Conservation (phyloP, 208 protist genomes). For the Paratrypanosoma confusum region DNA sequence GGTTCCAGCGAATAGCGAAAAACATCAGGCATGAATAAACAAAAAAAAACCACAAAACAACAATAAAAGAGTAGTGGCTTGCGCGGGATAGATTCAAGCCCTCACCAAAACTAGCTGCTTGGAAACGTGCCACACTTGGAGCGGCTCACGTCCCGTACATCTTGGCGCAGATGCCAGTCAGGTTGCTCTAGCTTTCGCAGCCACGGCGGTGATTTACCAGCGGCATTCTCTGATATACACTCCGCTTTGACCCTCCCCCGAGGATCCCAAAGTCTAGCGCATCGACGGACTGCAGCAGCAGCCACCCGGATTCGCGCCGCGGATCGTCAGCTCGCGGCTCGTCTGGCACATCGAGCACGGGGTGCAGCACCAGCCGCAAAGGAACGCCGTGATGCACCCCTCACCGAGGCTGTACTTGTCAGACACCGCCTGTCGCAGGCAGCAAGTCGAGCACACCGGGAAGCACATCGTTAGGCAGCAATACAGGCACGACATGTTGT, state of each 20-base stretch:
- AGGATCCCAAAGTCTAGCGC: too few species aligned
- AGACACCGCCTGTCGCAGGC: slow-evolving; percentile 4
- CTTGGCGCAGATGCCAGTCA: too few species aligned
- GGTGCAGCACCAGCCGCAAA: background rate
- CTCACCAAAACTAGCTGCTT: too few species aligned
- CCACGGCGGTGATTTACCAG: too few species aligned
- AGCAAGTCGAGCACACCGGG: background rate
- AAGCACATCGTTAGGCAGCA: slow-evolving; percentile 1
- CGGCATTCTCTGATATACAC: too few species aligned
- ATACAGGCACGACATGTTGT: background rate
- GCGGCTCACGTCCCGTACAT: too few species aligned
- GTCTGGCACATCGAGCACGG: slow-evolving; percentile 15
- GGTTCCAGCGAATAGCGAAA: slow-evolving; percentile 1
- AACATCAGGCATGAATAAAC: slow-evolving; percentile 9
- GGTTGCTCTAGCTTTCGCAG: too few species aligned
- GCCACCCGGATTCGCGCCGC: slow-evolving; percentile 1
- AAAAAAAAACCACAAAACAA: background rate
- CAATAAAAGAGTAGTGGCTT: background rate
- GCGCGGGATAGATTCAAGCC: too few species aligned
- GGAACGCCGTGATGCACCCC: background rate
- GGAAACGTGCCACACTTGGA: too few species aligned
- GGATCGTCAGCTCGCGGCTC: slow-evolving; percentile 10
- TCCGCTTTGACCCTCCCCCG: too few species aligned
- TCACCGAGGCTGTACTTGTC: slow-evolving; percentile 5
- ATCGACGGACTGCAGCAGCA: too few species aligned